Evolutionary conservation across 176 grass and related monocot genomes (phyloP).

Genomic region (Oryza nivara): DNA sequence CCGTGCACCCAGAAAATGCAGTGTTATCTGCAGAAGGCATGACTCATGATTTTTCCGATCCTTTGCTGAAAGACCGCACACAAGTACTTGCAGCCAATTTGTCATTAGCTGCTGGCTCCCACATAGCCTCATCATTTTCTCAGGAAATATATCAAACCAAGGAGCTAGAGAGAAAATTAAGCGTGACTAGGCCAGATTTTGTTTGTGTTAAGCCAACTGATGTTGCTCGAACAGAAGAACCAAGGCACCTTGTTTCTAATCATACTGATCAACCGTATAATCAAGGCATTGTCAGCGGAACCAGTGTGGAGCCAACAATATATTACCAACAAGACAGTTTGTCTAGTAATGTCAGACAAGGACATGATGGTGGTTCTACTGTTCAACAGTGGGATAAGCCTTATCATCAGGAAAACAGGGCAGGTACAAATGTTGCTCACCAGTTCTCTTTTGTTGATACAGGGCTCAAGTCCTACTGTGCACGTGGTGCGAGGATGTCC

Average conservation of each 20-base stretch:
- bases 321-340: constrained; percentile 41
- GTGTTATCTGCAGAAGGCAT: constrained; percentile 42
- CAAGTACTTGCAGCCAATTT: constrained; percentile 45
- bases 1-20: constrained; percentile 31
- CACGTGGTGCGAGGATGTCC: constrained; percentile 39
- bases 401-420: constrained; percentile 35
- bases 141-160: constrained; percentile 47
- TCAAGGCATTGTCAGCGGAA: constrained; percentile 16
- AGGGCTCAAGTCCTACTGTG: background rate
- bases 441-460: constrained; percentile 26
- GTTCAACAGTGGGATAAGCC: constrained; percentile 33
- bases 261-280: constrained; percentile 30
- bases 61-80: constrained; percentile 51
- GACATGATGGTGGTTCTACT: constrained; percentile 32
- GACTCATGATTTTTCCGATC: constrained; percentile 72
- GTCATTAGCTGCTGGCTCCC: constrained; percentile 46
- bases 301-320: constrained; percentile 34
- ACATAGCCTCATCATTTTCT: constrained; percentile 48
- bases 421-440: constrained; percentile 33
- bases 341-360: constrained; percentile 29
- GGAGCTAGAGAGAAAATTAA: constrained; percentile 45
- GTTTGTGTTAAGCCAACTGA: constrained; percentile 38
- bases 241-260: constrained; percentile 37
- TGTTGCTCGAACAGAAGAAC: constrained; percentile 36
- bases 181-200: constrained; percentile 30